Conservation (phyloP, 129 eudicot species). For the Centaurea solstitialis region DNA sequence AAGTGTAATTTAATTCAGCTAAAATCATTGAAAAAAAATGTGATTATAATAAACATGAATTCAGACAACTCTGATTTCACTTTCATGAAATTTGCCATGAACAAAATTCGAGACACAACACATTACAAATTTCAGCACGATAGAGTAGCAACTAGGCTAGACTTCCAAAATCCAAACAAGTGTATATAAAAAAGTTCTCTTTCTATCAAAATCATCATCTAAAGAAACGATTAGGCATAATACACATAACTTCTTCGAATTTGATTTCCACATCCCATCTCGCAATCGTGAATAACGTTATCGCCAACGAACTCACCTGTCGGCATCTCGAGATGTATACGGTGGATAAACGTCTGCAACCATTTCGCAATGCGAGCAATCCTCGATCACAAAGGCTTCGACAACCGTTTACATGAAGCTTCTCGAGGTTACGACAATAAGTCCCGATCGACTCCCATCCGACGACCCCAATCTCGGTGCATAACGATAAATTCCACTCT, state of each 20-base stretch:
- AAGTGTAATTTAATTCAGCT: no score
- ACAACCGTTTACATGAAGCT: slow-evolving; percentile 82
- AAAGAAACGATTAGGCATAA: slow-evolving; percentile 63
- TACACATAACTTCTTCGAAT: slow-evolving; percentile 61
- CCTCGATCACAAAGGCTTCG: slow-evolving; percentile 66
- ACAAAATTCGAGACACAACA: background rate
- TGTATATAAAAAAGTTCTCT: background rate
- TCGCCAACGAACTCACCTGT: slow-evolving; percentile 37
- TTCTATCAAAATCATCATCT: slow-evolving; percentile 7
- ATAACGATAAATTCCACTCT: slow-evolving; percentile 87
- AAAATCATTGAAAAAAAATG: no score
- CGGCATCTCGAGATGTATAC: slow-evolving; percentile 58
- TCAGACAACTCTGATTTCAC: background rate
- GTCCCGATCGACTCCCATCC: slow-evolving; percentile 76
- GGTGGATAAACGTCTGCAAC: slow-evolving; percentile 49
- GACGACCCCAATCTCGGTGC: slow-evolving; percentile 50
- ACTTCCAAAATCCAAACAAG: background rate
- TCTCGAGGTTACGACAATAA: slow-evolving; percentile 58
- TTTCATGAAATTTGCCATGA: background rate
- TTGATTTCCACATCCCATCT: slow-evolving; percentile 65
- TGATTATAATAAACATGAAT: background rate
- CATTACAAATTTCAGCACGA: no score
- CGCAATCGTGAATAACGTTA: slow-evolving; percentile 48
- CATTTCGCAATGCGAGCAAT: slow-evolving; percentile 52
- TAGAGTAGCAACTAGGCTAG: slow-evolving; percentile 4